Percentiles rank a stretch among this genome's conserved stretches.
Evolutionary conservation across 139 green algal genomes (phyloP).

Genomic region (Picochlorum sp.): DNA sequence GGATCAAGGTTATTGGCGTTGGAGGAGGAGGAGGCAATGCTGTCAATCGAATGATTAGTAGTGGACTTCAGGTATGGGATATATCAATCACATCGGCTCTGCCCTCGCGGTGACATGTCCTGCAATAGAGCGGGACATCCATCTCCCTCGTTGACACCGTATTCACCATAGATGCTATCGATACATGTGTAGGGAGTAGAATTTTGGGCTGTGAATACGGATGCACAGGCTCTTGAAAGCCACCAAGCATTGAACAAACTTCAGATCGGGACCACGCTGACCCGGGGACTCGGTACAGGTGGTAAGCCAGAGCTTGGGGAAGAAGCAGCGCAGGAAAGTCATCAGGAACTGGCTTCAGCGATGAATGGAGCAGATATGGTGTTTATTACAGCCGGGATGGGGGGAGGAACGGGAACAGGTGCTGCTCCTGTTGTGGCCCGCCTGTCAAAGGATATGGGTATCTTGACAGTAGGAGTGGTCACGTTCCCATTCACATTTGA

Average conservation of each 20-base stretch:
- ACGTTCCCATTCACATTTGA: conserved; percentile 96
- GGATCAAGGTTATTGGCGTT: conserved; percentile 90
- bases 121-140: background rate
- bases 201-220: conserved; percentile 95
- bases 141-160: background rate
- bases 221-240: conserved; percentile 86
- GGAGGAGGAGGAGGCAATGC: conserved; percentile 93
- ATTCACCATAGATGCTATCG: background rate
- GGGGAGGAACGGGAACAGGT: conserved; percentile 89
- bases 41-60: conserved; percentile 94
- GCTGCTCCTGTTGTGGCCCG: conserved; percentile 84
- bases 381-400: conserved; percentile 82
- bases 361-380: conserved; percentile 66
- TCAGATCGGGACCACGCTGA: conserved; percentile 86
- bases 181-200: conserved; percentile 71
- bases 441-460: conserved; percentile 75
- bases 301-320: conserved; percentile 86
- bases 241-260: conserved; percentile 77
- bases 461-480: conserved; percentile 94
- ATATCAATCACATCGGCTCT: background rate
- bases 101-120: too few relatives aligned
- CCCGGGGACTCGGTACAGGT: conserved; percentile 84
- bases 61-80: conserved; percentile 62
- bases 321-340: conserved; percentile 78
- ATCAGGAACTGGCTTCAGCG: conserved; percentile 53